Conservation (phyloP, 495 filamentous ascomycete species). For the Recurvomyces mirabilis region DNA sequence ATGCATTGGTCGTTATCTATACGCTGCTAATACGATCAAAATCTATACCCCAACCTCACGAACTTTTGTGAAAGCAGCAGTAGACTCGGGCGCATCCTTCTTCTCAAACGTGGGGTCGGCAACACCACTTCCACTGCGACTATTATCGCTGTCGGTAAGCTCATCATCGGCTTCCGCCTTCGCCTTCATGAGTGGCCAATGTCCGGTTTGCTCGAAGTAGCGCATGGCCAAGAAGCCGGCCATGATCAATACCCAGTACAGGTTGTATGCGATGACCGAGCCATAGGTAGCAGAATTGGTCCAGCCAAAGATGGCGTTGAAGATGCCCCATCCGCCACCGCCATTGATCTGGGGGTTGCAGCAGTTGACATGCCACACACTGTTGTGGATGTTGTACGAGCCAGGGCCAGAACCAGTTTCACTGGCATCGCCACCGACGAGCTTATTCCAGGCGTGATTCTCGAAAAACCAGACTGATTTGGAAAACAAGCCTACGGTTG, state of each 20-base stretch:
- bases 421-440: slow-evolving; percentile 58
- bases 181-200: slow-evolving; percentile 47
- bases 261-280: slow-evolving; percentile 73
- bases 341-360: slow-evolving; percentile 62
- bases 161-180: slow-evolving; percentile 10
- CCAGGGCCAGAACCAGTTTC: slow-evolving; percentile 70
- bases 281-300: slow-evolving; percentile 79
- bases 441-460: slow-evolving; percentile 48
- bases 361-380: slow-evolving; percentile 90
- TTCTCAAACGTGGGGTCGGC: background rate
- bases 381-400: slow-evolving; percentile 74
- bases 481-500: slow-evolving; percentile 51
- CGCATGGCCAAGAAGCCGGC: slow-evolving; percentile 48
- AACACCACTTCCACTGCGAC: background rate
- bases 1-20: too few species aligned
- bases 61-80: background rate
- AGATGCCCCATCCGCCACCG: slow-evolving; percentile 80
- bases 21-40: too few species aligned
- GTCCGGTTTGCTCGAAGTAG: slow-evolving; percentile 56
- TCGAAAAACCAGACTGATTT: slow-evolving; percentile 65
- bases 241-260: slow-evolving; percentile 72
- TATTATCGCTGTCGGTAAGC: background rate
- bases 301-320: slow-evolving; percentile 79
- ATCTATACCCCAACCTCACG: background rate
- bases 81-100: background rate